phyloP scores from a whole-genome alignment of 805 yeast species.

The Diddensiella transvaalensis region DNA sequence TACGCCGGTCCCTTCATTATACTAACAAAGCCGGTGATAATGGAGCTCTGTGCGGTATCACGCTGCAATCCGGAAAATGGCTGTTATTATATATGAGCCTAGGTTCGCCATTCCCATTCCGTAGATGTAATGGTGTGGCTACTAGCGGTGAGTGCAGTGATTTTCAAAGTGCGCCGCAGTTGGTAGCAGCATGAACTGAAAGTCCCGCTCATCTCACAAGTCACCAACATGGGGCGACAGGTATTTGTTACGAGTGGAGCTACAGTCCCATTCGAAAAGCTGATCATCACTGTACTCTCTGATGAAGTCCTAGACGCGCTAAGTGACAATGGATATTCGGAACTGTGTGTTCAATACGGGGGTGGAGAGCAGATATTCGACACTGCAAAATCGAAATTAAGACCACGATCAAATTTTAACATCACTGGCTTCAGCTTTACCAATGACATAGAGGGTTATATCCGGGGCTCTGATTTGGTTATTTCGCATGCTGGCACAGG shows the following conservation, averaged over 20 bases:
- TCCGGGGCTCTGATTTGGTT: conserved; percentile 52
- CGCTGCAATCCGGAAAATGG: too few relatives aligned
- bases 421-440: conserved; percentile 49
- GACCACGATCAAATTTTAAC: neutral
- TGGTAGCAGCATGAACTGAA: too few relatives aligned
- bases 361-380: conserved; percentile 33
- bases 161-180: too few relatives aligned
- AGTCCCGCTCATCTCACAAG: too few relatives aligned
- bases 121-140: too few relatives aligned
- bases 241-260: conserved; percentile 82
- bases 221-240: neutral
- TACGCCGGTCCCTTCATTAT: too few relatives aligned
- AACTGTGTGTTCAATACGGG: conserved; percentile 61
- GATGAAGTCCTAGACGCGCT: conserved; percentile 37
- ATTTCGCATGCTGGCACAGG: conserved; percentile 93
- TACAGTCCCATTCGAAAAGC: conserved; percentile 69
- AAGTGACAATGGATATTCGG: conserved; percentile 36
- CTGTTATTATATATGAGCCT: too few relatives aligned
- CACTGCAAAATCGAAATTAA: conserved; percentile 7
- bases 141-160: too few relatives aligned
- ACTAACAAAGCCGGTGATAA: too few relatives aligned
- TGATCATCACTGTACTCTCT: conserved; percentile 46
- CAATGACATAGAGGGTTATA: conserved; percentile 39
- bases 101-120: too few relatives aligned
- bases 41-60: too few relatives aligned